Conservation (phyloP, 495 filamentous ascomycete species). For the Penicillium malachiteum region DNA sequence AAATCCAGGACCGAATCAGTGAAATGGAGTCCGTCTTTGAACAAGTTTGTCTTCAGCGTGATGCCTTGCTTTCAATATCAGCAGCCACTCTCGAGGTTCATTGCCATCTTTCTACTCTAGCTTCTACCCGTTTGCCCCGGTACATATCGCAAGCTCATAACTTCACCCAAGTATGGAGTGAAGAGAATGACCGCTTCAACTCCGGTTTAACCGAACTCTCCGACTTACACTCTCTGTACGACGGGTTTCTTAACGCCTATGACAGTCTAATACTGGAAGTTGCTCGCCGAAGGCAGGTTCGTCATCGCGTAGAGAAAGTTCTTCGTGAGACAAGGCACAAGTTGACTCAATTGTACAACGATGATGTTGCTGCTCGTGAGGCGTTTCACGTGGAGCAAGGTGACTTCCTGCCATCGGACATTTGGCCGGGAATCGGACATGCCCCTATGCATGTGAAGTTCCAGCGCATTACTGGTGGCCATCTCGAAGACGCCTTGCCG, state of each 20-base stretch:
- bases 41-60: conserved; percentile 54
- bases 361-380: conserved; percentile 72
- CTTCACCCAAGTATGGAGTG: conserved; percentile 73
- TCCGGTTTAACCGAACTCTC: conserved; percentile 71
- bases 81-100: conserved; percentile 57
- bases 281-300: conserved; percentile 64
- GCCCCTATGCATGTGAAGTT: conserved; percentile 60
- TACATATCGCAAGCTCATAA: conserved; percentile 70
- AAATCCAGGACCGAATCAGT: conserved; percentile 71
- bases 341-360: conserved; percentile 71
- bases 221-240: conserved; percentile 71
- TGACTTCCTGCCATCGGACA: conserved; percentile 81
- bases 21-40: conserved; percentile 70
- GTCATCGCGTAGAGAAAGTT: conserved; percentile 70
- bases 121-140: conserved; percentile 55
- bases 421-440: conserved; percentile 75
- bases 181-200: conserved; percentile 66
- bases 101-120: conserved; percentile 64
- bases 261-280: conserved; percentile 81
- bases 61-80: conserved; percentile 49
- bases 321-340: conserved; percentile 72
- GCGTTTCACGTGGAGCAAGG: conserved; percentile 78
- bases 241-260: conserved; percentile 80
- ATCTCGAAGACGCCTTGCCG: conserved; percentile 23
- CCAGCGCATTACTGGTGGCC: conserved; percentile 38